These are phyloP conservation scores for Plasmodium vivax DNA, from an alignment of 169 alveolate genomes.

Conservation along the genomic window DNA sequence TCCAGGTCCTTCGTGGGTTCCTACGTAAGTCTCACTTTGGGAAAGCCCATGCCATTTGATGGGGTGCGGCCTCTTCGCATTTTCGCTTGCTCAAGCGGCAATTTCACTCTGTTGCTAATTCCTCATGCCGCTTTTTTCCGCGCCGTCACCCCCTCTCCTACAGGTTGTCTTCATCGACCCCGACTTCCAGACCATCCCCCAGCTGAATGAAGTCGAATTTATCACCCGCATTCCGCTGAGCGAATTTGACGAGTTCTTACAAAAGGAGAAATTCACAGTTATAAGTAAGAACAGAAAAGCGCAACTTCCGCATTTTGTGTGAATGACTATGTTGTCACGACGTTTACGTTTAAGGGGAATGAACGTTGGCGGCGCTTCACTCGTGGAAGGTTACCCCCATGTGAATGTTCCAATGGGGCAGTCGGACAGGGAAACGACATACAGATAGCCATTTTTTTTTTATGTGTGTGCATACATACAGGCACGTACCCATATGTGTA, in stretches of 20 bases:
- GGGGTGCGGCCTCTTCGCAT: not conserved
- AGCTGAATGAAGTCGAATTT: conserved; percentile 66
- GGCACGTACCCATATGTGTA: not conserved
- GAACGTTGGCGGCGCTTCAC: not conserved
- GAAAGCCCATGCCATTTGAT: not conserved
- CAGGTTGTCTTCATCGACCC: conserved; percentile 48
- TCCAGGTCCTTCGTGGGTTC: not conserved
- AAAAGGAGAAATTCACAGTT: conserved; percentile 24
- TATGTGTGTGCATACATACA: not conserved
- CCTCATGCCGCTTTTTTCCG: not conserved
- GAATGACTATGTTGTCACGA: not conserved
- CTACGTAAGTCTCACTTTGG: conserved; percentile 19
- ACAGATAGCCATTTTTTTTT: not conserved
- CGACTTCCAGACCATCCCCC: conserved; percentile 42
- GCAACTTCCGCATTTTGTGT: not conserved
- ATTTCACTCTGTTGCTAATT: not conserved
- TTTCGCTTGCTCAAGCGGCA: not conserved
- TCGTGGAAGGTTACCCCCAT: not conserved
- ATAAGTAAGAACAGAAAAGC: conserved; percentile 15
- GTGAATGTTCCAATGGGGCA: not conserved
- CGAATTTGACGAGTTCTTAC: conserved; percentile 42
- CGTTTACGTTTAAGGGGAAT: not conserved
- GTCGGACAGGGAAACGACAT: not conserved
- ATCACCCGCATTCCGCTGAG: conserved; percentile 20
- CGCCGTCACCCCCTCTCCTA: not conserved